Conservation (phyloP, 2,329 filamentous ascomycete genomes). For the Pyrenophora tritici-repentis region DNA sequence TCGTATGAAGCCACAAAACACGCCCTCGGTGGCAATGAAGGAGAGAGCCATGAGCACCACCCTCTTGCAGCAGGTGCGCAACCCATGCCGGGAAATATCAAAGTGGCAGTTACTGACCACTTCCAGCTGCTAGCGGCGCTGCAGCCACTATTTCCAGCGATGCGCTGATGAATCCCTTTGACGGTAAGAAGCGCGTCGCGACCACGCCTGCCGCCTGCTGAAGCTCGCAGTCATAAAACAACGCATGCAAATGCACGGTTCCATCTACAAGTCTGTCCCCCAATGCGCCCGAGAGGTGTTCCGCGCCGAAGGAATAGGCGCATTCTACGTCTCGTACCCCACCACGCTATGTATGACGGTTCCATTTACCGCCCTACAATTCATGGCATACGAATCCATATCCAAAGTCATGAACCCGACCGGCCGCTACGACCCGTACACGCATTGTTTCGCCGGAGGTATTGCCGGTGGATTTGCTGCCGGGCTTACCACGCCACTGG, state of each 20-base stretch:
- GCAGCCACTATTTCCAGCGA: conserved; percentile 96
- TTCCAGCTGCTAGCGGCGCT: conserved; percentile 83
- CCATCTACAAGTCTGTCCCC: conserved; percentile 82
- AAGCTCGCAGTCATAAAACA: conserved; percentile 85
- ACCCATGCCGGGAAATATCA: neutral
- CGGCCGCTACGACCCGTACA: conserved; percentile 86
- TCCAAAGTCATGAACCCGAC: conserved; percentile 90
- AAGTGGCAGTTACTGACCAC: conserved; percentile 42
- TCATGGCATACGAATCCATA: conserved; percentile 95
- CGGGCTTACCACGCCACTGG: conserved; percentile 91
- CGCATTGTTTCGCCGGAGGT: conserved; percentile 90
- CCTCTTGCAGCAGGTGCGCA: conserved; percentile 83
- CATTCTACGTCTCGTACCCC: conserved; percentile 98
- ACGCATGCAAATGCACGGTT: conserved; percentile 97
- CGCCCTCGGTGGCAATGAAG: conserved; percentile 87
- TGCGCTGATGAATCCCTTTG: conserved; percentile 98
- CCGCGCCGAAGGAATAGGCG: conserved; percentile 80
- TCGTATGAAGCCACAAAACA: conserved; percentile 98
- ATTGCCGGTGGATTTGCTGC: conserved; percentile 92
- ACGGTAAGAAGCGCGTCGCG: conserved; percentile 65
- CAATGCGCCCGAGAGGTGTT: conserved; percentile 91
- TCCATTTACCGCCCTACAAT: conserved; percentile 94
- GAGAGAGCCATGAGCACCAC: conserved; percentile 85
- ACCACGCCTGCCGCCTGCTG: conserved; percentile 16
- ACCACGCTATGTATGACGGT: conserved; percentile 99